Conservation (phyloP, 768 basidiomycete genomes). For the Polyporus arcularius region DNA sequence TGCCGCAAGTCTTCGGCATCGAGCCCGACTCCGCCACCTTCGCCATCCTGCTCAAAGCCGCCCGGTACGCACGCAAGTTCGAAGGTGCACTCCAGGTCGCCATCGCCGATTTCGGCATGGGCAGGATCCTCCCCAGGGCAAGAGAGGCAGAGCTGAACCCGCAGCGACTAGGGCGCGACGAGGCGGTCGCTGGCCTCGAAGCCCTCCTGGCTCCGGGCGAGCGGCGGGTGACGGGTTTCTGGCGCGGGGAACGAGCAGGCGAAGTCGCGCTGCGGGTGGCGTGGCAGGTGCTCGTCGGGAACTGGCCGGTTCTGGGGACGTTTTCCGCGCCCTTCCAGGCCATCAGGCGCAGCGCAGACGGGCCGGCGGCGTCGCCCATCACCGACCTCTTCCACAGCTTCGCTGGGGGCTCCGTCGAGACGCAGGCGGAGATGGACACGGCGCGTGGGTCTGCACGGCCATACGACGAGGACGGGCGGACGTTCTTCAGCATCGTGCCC, state of each 20-base stretch:
- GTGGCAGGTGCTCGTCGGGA: conserved; percentile 41
- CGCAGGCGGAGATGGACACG: not conserved
- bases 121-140: conserved; percentile 35
- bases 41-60: conserved; percentile 59
- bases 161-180: conserved; percentile 22
- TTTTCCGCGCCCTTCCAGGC: conserved; percentile 40
- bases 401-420: not conserved
- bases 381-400: conserved; percentile 34
- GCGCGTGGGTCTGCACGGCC: not conserved
- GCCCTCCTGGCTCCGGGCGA: conserved; percentile 30
- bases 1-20: conserved; percentile 58
- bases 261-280: conserved; percentile 29
- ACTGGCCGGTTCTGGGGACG: conserved; percentile 46
- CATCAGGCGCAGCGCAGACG: conserved; percentile 28
- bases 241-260: conserved; percentile 29
- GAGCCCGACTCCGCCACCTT: conserved; percentile 58
- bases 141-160: conserved; percentile 8
- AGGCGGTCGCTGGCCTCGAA: conserved; percentile 32
- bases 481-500: conserved; percentile 39
- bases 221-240: conserved; percentile 26
- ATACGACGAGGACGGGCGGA: conserved; percentile 6
- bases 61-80: conserved; percentile 51
- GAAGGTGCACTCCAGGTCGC: conserved; percentile 55
- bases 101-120: conserved; percentile 45
- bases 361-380: conserved; percentile 29